phyloP scores from a whole-genome alignment of 257 asterid species.

The Agastache rugosa region DNA sequence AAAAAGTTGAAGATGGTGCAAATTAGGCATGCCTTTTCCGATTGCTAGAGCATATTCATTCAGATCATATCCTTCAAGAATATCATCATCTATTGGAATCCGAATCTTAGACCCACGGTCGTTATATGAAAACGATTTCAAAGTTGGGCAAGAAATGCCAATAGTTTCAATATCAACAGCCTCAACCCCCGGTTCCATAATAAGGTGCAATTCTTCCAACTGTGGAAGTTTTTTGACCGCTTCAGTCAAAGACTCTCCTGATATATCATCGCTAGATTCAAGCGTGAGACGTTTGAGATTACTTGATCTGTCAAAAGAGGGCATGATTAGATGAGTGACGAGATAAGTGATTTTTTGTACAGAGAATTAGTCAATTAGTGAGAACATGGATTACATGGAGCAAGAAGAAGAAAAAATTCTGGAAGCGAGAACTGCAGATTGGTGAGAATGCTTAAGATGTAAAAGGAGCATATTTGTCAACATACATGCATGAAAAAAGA shows the following conservation, averaged over 20 bases:
- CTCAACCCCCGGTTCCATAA: background rate
- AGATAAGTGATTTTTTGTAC: conserved; percentile 4
- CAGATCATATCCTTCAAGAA: background rate
- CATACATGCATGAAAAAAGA: background rate
- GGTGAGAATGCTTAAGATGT: background rate
- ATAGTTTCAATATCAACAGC: conserved; percentile 35
- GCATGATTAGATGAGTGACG: background rate
- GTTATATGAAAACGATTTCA: conserved; percentile 38
- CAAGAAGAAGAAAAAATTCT: conserved; percentile 4
- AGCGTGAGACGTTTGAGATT: conserved; percentile 52
- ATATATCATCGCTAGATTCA: conserved; percentile 28
- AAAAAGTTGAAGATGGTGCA: conserved; percentile 47
- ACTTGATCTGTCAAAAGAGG: conserved; percentile 46
- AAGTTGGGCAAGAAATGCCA: conserved; percentile 47
- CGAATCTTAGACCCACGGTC: background rate
- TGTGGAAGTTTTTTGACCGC: conserved; percentile 45
- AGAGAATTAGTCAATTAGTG: background rate
- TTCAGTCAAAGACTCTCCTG: conserved; percentile 29
- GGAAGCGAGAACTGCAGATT: background rate
- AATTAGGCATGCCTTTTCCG: conserved; percentile 50
- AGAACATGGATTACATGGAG: background rate
- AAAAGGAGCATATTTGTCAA: background rate
- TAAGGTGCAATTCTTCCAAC: conserved; percentile 62
- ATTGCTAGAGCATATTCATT: conserved; percentile 49
- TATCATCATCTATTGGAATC: background rate